Percentiles rank a stretch among this genome's conserved stretches.
These are phyloP conservation scores for Neckera pumila DNA, from an alignment of 225 moss, liverwort and hornwort genomes.

Conservation along the genomic window DNA sequence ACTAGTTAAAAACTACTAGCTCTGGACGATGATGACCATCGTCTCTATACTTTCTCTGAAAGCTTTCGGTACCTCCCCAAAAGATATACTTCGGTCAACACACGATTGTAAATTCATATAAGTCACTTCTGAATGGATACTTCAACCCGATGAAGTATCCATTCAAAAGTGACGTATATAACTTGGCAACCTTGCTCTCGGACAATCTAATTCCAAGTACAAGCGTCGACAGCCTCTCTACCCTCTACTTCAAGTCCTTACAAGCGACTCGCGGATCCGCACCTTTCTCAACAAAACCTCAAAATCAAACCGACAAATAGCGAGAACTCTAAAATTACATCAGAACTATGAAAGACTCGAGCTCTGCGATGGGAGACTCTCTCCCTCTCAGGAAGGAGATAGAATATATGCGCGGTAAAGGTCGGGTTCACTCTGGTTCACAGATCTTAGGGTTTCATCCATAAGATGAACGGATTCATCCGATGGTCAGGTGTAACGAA, in stretches of 20 bases:
- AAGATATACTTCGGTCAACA: neutral
- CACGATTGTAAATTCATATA: neutral
- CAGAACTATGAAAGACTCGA: neutral
- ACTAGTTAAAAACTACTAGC: neutral
- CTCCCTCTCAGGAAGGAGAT: accelerated
- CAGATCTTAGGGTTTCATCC: neutral
- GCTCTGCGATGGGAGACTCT: accelerated
- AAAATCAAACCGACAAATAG: too few relatives aligned
- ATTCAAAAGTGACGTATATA: neutral
- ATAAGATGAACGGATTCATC: neutral
- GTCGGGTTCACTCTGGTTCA: too few relatives aligned
- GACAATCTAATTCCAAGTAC: too few relatives aligned
- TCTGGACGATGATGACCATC: neutral
- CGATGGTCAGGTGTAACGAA: neutral
- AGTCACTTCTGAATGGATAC: neutral
- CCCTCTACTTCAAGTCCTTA: neutral
- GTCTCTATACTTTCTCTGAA: neutral
- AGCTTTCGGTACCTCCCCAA: too few relatives aligned
- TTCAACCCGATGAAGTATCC: neutral
- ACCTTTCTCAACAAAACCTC: neutral
- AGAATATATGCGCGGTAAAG: too few relatives aligned
- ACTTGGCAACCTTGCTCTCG: neutral
- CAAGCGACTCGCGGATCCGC: neutral
- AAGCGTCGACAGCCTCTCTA: neutral
- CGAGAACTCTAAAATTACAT: neutral